These are phyloP conservation scores for Umbelopsis vinacea DNA, from an alignment of 192 early-diverging fungal species.

Conservation along the genomic window DNA sequence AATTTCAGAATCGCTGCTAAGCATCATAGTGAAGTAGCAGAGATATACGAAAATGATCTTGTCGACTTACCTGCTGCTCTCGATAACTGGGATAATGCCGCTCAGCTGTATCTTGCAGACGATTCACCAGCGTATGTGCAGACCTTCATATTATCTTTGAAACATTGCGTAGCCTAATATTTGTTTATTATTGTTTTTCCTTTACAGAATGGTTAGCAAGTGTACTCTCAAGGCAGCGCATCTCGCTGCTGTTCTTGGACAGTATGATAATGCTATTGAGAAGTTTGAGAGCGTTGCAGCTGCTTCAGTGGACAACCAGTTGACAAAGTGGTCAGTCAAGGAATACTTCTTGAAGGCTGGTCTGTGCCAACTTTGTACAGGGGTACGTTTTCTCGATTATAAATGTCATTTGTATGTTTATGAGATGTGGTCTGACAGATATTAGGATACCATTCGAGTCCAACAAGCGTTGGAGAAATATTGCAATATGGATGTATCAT, in stretches of 20 bases:
- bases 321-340: conserved; percentile 94
- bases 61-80: conserved; percentile 79
- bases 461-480: conserved; percentile 82
- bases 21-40: conserved; percentile 36
- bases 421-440: background rate
- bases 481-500: conserved; percentile 86
- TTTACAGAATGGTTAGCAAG: conserved; percentile 79
- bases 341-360: conserved; percentile 98
- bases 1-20: conserved; percentile 48
- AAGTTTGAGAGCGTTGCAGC: conserved; percentile 89
- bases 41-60: conserved; percentile 85
- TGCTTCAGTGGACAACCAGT: conserved; percentile 82
- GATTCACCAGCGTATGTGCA: conserved; percentile 83
- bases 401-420: too few species aligned
- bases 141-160: background rate
- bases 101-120: conserved; percentile 92
- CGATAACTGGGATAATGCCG: conserved; percentile 88
- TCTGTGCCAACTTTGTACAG: conserved; percentile 84
- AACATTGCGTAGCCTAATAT: background rate
- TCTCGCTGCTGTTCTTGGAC: conserved; percentile 87
- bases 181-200: background rate
- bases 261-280: conserved; percentile 88
- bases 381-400: conserved; percentile 48
- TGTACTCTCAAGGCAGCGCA: conserved; percentile 91
- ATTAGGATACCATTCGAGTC: conserved; percentile 77